A percentile compares a stretch with the other conserved stretches of the same genome.
Conservation (phyloP, 116 monocot species). For the Posidonia oceanica region DNA sequence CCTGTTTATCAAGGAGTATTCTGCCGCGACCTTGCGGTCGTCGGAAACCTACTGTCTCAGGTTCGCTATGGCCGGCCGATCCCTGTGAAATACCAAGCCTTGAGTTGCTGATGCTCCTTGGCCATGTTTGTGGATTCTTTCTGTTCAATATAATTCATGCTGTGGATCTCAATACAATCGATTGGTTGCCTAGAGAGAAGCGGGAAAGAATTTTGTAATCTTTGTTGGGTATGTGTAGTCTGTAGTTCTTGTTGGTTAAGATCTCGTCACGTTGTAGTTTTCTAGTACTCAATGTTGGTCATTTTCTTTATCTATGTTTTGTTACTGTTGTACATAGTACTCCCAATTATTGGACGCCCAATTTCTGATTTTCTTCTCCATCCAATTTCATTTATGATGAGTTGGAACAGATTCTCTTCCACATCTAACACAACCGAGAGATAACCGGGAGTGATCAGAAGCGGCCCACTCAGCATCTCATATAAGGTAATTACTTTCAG, state of each 20-base stretch:
- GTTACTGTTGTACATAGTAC: background rate
- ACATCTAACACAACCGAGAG: no score
- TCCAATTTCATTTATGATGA: no score
- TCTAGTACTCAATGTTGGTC: background rate
- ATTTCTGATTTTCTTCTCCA: no score
- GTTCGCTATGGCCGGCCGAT: conserved; percentile 27
- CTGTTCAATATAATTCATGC: no score
- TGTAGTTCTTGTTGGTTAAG: no score
- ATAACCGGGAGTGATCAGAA: no score
- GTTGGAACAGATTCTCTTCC: no score
- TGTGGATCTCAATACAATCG: no score
- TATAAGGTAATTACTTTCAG: no score
- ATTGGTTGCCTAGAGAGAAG: background rate
- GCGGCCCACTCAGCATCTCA: no score
- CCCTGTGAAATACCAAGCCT: conserved; percentile 69
- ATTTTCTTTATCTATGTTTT: background rate
- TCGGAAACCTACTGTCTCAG: conserved; percentile 53
- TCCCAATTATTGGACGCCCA: no score
- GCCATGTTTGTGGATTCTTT: background rate
- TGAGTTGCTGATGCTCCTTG: conserved; percentile 50
- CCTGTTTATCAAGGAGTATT: conserved; percentile 68
- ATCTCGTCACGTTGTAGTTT: background rate
- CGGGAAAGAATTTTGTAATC: conserved; percentile 4
- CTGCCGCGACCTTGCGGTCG: conserved; percentile 75
- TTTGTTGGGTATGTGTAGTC: no score